Base-by-base conservation (phyloP, 768 basidiomycete genomes). In the Lanmaoa pseudosensibilis region DNA sequence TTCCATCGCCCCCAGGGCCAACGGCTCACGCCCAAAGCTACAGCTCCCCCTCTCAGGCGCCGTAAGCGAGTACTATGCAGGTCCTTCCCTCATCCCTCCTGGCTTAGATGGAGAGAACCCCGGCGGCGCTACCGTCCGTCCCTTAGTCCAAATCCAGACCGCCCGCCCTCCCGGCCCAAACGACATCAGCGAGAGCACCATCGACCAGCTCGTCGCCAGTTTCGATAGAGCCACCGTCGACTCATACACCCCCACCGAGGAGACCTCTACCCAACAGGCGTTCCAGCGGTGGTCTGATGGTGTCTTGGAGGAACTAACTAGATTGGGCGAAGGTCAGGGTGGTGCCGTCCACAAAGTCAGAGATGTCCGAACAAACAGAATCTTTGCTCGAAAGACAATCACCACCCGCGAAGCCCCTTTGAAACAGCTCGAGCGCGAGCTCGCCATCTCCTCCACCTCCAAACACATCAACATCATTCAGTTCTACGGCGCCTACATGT, bases 371-470 rank as follows among this genome's bases (percentile, higher is more conserved):
- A 91, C 85, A 1, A 84, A 84, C 34, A 77, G 78, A 69, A 81
- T 94, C 64, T 87, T 97, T 84, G 97, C 97, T 5, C 85, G 94
- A 67, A 99, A 99, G 79, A 90, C 92, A 10, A 94, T 96, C 69
- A 91, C 91, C 32, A 92, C 91, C 11, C 86, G 86, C 54, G 90
- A 92, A 65, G 96, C 93, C 45, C 95, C 94, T 18, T 80, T 88
- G 75, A 90, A 88, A 75, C 96, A 98, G 77, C 84, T 98, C 56
- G 79, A 94, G 55, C 86, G 97, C 55, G 97, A 99, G 75, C 79
- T 98, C 53, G 84, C 85, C 52, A 96, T 98, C 73, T 92, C 92
- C 64, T 87, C 91, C 48, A 83, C 85, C 52, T 92, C 89, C 52
- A 78, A 85, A 46, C 92, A 96, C 65, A 74, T 83, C 62, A 96